phyloP scores from a whole-genome alignment of 208 protist genomes.

The Lotmaria passim region DNA sequence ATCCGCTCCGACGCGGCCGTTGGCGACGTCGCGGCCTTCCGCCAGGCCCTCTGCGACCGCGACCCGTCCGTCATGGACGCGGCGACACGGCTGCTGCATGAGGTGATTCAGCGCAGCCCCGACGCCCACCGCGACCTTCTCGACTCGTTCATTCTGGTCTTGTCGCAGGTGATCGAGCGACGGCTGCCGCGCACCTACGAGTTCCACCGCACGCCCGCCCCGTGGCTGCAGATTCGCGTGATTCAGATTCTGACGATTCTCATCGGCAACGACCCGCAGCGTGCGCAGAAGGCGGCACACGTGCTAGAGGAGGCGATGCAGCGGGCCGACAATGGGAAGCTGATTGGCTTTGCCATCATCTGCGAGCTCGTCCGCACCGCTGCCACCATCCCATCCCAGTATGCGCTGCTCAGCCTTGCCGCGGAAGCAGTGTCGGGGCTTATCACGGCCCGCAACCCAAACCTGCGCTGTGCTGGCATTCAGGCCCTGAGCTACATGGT shows the following conservation, averaged over 20 bases:
- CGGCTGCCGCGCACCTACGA: constrained; percentile 92
- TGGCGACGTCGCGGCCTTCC: constrained; percentile 54
- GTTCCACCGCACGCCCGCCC: constrained; percentile 96
- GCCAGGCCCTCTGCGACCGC: constrained; percentile 90
- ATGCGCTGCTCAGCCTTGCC: constrained; percentile 80
- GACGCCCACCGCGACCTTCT: constrained; percentile 81
- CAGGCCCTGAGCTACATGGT: constrained; percentile 93
- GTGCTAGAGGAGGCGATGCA: constrained; percentile 89
- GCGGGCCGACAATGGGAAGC: constrained; percentile 89
- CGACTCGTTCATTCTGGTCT: constrained; percentile 91
- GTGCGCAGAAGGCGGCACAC: constrained; percentile 66
- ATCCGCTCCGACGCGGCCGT: constrained; percentile 38
- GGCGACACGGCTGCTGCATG: constrained; percentile 82
- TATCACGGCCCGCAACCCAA: constrained; percentile 86
- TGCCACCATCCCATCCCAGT: constrained; percentile 88
- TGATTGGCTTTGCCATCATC: constrained; percentile 89
- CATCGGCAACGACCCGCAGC: constrained; percentile 45
- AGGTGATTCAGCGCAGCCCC: constrained; percentile 53
- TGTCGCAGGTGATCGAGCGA: constrained; percentile 93
- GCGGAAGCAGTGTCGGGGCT: constrained; percentile 76
- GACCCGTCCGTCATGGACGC: constrained; percentile 97
- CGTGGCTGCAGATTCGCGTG: constrained; percentile 97
- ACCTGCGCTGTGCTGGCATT: constrained; percentile 96
- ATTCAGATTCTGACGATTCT: constrained; percentile 75
- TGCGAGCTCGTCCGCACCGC: constrained; percentile 90